Evolutionary conservation across 73 alveolate genomes (phyloP), one percentile per base, ranked within the genome.

Genomic region (Paramecium biaurelia): DNA sequence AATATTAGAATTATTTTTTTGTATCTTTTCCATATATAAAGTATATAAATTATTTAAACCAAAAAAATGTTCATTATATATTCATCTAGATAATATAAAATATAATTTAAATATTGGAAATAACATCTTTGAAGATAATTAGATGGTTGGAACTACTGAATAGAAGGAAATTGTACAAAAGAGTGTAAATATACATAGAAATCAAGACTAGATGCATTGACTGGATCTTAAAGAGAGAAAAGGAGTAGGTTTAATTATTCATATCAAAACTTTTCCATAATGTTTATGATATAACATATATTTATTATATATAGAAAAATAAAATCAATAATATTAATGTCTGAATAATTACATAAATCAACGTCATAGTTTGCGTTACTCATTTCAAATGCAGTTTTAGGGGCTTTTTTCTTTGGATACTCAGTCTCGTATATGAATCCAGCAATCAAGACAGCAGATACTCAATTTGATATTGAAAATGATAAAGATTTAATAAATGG

Each of bases 321-420:
- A 63, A 63, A 26, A 63, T 12, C 26, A 63, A 30, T 74, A 74
- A 28, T 74, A 74, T 34, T 37, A 74, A 74, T 74, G 87, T 34
- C 68, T 15, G 93, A 49, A 41, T 89, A 89, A 70, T 41, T 3
- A 8, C 74, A 68, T 24, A 89, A 89, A 70, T 89, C 94, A 8
- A 70, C 87, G 58, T 76, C 90, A 70, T 68, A 41, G 28, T 37
- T 89, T 7, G 26, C 84, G 57, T 43, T 70, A 10, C 38, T 89
- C 43, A 63, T 70, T 9, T 70, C 76, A 70, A 82, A 70, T 43
- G 92, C 94, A 9, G 85, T 67, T 12, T 23, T 89, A 12, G 94
- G 94, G 28, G 67, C 89, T 1, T 42, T 89, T 42, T 89, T 58
- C 67, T 70, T 89, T 28, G 94, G 94, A 15, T 89, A 70, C 20